Conservation (phyloP, 495 filamentous ascomycete genomes). For the Amniculicola lignicola region DNA sequence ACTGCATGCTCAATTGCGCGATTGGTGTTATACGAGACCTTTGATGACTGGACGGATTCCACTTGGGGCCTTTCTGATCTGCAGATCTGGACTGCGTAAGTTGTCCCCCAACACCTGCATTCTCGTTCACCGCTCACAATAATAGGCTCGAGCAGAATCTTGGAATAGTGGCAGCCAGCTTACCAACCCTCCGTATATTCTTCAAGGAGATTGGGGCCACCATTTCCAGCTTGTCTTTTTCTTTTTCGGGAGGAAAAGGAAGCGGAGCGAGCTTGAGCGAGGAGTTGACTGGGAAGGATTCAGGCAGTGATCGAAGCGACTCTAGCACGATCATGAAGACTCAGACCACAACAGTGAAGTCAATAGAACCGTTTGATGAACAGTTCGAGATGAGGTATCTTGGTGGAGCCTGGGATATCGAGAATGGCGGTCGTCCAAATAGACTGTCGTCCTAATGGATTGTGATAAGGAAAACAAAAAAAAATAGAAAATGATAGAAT, state of each 20-base stretch:
- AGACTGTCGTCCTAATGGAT: too few relatives aligned
- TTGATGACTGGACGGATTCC: conserved; percentile 3
- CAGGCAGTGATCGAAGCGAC: too few relatives aligned
- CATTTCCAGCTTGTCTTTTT: not conserved
- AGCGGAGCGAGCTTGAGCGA: not conserved
- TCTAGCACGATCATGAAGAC: too few relatives aligned
- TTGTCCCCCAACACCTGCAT: not conserved
- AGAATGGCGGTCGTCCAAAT: too few relatives aligned
- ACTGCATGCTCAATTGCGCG: conserved; percentile 12
- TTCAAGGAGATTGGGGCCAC: conserved; percentile 4
- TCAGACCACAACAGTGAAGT: too few relatives aligned
- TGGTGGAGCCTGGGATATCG: too few relatives aligned
- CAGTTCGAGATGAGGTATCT: too few relatives aligned
- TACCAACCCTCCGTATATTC: conserved; percentile 8
- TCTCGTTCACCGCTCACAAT: not conserved
- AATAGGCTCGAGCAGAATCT: conserved; percentile 12
- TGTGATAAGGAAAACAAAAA: too few relatives aligned
- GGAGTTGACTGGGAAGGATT: not conserved
- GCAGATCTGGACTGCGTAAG: conserved; percentile 15
- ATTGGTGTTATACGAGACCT: conserved; percentile 7
- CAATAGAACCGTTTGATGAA: too few relatives aligned
- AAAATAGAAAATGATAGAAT: too few relatives aligned
- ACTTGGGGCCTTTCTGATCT: conserved; percentile 6
- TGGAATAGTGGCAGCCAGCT: conserved; percentile 10
- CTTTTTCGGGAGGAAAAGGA: not conserved